Conservation (phyloP, 352 stramenopile species). For the Pythium dissimile region DNA sequence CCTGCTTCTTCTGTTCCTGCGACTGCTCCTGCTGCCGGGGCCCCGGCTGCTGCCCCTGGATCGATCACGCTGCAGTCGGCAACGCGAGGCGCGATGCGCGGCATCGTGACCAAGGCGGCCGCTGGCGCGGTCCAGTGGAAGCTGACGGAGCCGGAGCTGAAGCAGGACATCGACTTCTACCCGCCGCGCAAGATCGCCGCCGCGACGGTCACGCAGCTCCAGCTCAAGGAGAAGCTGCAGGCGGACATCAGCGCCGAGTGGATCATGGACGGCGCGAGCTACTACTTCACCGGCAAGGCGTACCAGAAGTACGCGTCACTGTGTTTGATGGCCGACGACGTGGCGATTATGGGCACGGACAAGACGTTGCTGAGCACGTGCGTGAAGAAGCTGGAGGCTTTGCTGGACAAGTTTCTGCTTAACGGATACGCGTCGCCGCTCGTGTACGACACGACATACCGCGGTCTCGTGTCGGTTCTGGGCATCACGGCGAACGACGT, state of each 20-base stretch:
- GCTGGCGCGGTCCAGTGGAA: conserved; percentile 44
- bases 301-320: conserved; percentile 81
- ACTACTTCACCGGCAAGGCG: conserved; percentile 78
- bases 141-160: conserved; percentile 45
- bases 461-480: conserved; percentile 42
- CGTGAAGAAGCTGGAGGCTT: conserved; percentile 48
- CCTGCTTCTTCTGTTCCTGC: too few species aligned
- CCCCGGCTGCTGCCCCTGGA: too few species aligned
- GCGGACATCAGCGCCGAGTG: conserved; percentile 56
- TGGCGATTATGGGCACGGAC: conserved; percentile 40
- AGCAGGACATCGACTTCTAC: conserved; percentile 56
- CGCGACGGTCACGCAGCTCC: conserved; percentile 26
- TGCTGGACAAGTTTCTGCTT: conserved; percentile 53
- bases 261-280: conserved; percentile 40
- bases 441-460: conserved; percentile 64
- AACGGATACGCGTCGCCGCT: conserved; percentile 47
- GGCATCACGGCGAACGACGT: conserved; percentile 48
- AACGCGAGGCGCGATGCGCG: conserved; percentile 51
- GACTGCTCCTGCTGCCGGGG: too few species aligned
- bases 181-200: conserved; percentile 30
- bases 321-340: conserved; percentile 63
- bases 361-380: conserved; percentile 42
- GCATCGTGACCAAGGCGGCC: conserved; percentile 33
- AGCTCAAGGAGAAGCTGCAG: conserved; percentile 39
- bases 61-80: conserved; percentile 51